phyloP scores from a whole-genome alignment of 495 filamentous ascomycete genomes.

The Thozetella sp. region DNA sequence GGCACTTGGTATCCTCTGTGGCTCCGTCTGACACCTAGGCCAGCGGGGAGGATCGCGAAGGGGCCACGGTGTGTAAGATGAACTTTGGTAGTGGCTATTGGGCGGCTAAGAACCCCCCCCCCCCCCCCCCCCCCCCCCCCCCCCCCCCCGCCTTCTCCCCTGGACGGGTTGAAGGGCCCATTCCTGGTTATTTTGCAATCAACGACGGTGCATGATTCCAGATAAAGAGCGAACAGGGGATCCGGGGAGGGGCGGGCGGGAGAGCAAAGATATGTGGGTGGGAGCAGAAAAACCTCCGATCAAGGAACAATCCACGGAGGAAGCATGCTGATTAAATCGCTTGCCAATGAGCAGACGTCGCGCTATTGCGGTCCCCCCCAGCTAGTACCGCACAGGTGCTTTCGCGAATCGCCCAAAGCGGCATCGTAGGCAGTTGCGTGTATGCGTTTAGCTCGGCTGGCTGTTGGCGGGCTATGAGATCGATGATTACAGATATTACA shows the following conservation, averaged over 20 bases:
- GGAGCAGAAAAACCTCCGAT: slow-evolving; percentile 8
- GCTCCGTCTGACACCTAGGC: too few relatives aligned
- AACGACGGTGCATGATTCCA: slow-evolving; percentile 6
- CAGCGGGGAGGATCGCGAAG: too few relatives aligned
- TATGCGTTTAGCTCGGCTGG: background rate
- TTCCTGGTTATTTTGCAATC: slow-evolving; percentile 1
- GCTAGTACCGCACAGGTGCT: background rate
- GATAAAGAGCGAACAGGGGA: slow-evolving; percentile 6
- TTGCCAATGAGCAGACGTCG: background rate
- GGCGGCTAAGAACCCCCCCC: too few relatives aligned
- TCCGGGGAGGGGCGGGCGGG: slow-evolving; percentile 2
- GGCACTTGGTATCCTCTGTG: too few relatives aligned
- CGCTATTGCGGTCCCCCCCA: background rate
- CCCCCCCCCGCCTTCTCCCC: too few relatives aligned
- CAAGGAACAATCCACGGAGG: background rate
- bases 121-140: too few relatives aligned
- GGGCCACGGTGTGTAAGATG: too few relatives aligned
- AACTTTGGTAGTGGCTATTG: too few relatives aligned
- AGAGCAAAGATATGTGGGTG: background rate
- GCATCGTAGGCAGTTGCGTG: background rate
- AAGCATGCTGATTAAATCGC: slow-evolving; percentile 1
- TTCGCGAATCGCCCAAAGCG: background rate
- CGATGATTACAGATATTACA: background rate
- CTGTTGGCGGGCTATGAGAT: background rate
- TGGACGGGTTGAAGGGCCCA: background rate